phyloP scores from a whole-genome alignment of 2,329 filamentous ascomycete genomes.

The Coniochaeta ligniaria region DNA sequence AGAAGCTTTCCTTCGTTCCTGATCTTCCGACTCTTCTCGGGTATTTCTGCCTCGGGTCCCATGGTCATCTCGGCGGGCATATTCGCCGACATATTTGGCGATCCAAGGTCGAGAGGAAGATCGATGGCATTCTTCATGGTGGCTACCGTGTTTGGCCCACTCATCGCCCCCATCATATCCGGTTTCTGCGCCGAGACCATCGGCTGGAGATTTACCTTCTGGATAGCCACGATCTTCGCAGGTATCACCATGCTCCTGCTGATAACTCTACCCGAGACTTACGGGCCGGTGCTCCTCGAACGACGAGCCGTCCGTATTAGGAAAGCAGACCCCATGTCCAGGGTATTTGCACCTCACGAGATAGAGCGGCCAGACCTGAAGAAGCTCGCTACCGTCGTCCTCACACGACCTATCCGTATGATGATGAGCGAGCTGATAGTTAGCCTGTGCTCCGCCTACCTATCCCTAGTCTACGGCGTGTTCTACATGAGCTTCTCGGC shows the following conservation, averaged over 20 bases:
- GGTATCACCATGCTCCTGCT: slow-evolving; percentile 52
- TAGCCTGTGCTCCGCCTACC: slow-evolving; percentile 59
- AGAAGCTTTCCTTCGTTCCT: slow-evolving; percentile 45
- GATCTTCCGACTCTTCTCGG: slow-evolving; percentile 46
- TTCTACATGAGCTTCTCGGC: slow-evolving; percentile 71
- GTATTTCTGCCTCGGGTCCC: slow-evolving; percentile 47
- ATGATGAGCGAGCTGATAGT: slow-evolving; percentile 66
- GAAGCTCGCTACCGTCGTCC: slow-evolving; percentile 59
- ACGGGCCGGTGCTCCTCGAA: slow-evolving; percentile 49
- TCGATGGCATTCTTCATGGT: slow-evolving; percentile 60
- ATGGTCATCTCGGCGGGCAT: slow-evolving; percentile 58
- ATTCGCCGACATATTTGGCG: slow-evolving; percentile 58
- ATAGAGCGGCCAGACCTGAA: slow-evolving; percentile 49
- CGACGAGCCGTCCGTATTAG: slow-evolving; percentile 50
- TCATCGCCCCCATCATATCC: slow-evolving; percentile 58
- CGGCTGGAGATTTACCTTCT: slow-evolving; percentile 65
- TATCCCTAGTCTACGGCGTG: slow-evolving; percentile 62
- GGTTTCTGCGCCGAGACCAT: slow-evolving; percentile 52
- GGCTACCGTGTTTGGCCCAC: slow-evolving; percentile 56
- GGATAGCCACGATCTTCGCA: slow-evolving; percentile 63
- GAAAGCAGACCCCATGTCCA: slow-evolving; percentile 41
- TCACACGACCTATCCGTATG: slow-evolving; percentile 69
- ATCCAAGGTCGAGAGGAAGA: slow-evolving; percentile 47
- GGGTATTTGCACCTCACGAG: slow-evolving; percentile 54
- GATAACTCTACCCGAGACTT: slow-evolving; percentile 59